phyloP scores from a whole-genome alignment of 257 asterid genomes.

The Ballota nigra region DNA sequence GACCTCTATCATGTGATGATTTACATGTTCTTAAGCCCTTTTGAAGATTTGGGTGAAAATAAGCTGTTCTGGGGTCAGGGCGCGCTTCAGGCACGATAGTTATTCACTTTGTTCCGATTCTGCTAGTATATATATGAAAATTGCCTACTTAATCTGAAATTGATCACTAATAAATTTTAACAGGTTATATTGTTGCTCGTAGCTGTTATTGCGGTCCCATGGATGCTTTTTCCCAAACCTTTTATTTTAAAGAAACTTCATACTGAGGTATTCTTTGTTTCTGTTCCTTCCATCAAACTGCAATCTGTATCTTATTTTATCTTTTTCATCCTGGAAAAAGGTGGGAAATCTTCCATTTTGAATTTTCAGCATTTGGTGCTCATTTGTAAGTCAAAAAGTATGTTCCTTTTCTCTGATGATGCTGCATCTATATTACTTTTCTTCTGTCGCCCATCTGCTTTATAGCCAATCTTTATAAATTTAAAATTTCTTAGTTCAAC shows the following conservation, averaged over 20 bases:
- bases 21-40: conserved; percentile 97
- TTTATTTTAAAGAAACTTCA: conserved; percentile 77
- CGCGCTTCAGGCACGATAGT: conserved; percentile 71
- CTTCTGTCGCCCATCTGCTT: not conserved
- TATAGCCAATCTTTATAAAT: not conserved
- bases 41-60: conserved; percentile 86
- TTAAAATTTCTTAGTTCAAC: not conserved
- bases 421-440: not conserved
- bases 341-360: not conserved
- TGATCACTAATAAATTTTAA: conserved; percentile 17
- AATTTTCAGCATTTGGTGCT: not conserved
- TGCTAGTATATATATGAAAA: not conserved
- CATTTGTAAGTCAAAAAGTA: not conserved
- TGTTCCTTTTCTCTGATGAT: not conserved
- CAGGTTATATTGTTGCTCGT: conserved; percentile 72
- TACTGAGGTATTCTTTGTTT: conserved; percentile 57
- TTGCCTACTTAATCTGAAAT: not conserved
- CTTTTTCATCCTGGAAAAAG: not conserved
- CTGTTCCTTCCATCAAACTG: conserved; percentile 9
- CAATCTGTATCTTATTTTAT: not conserved
- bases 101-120: conserved; percentile 17
- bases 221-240: conserved; percentile 98
- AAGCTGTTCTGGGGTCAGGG: conserved; percentile 90
- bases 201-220: conserved; percentile 85
- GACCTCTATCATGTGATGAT: conserved; percentile 99